Evolutionary conservation across 176 grass and related monocot species (phyloP), one percentile per base, ranked within the genome.

Genomic region (Dactylis glomerata): DNA sequence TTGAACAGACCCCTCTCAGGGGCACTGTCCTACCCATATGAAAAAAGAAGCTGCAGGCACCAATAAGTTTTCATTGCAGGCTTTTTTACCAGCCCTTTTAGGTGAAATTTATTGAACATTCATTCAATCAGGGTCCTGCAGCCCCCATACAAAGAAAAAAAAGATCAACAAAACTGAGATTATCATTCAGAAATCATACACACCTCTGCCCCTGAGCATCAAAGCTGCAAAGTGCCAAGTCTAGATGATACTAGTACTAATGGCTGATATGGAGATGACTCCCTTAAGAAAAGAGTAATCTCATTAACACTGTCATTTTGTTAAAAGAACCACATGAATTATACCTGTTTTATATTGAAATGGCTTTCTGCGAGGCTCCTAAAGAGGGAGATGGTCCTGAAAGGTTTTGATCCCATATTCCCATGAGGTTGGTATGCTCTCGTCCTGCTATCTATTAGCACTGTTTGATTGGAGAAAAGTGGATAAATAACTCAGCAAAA

Each of bases 61-160:
- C 81, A 84, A 84, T 84, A 91, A 91, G 59, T 91, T 72, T 57
- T 33, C 59, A 34, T 61, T 50, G 68, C 89, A 87, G 85, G 81
- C 81, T 87, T 87, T 86, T 87, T 80, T 78, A 81, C 81, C 81
- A 14, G 81, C 41, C 51, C 47, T 76, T 81, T 65, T 57, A 28
- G 76, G 50, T 84, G 85, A 70, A 70, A 84, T 51, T 87, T 84
- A 84, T 76, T 84, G 81, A 76, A 20, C 73, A 66, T 31, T 67
- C 73, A 54, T 54, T 57, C 75, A 80, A 49, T 59, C 73, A 31
- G n/a, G n/a, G 57, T 37, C 28, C 26, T 49, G 24, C 19, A 12
- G 15, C n/a, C 41, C 30, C 17, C 31, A 8, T 79, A 28, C 64
- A 32, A 12, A 59, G 38, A 12, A 14, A n/a, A 67, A 8, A 34